A percentile compares a stretch with the other conserved stretches of the same genome.
These are phyloP conservation scores for Neurospora terricola DNA, from an alignment of 495 filamentous ascomycete genomes.

Conservation along the genomic window DNA sequence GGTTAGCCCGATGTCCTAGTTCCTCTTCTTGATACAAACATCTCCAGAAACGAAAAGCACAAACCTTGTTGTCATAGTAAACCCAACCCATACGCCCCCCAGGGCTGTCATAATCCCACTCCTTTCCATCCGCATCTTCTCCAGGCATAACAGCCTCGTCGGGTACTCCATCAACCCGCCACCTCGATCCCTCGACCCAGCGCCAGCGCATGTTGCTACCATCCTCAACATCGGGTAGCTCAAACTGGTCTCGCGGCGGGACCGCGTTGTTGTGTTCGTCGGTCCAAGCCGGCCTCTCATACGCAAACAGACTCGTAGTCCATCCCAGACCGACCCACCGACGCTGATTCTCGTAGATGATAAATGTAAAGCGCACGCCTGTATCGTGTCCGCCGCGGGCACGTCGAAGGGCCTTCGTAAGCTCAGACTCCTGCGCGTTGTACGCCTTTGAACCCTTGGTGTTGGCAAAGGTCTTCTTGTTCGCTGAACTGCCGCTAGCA, in stretches of 20 bases:
- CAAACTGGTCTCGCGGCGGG: constrained; percentile 69
- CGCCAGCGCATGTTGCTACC: constrained; percentile 74
- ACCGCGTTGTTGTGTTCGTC: constrained; percentile 86
- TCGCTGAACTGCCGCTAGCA: constrained; percentile 3
- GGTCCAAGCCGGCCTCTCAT: constrained; percentile 86
- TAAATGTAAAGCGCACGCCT: constrained; percentile 90
- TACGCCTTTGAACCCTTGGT: constrained; percentile 5
- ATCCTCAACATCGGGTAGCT: constrained; percentile 71
- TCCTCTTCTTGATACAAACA: neutral
- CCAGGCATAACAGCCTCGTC: constrained; percentile 37
- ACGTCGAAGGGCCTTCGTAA: constrained; percentile 25
- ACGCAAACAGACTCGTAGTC: constrained; percentile 80
- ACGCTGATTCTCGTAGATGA: constrained; percentile 92
- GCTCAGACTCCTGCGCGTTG: constrained; percentile 21
- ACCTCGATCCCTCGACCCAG: constrained; percentile 77
- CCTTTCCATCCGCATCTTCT: constrained; percentile 22
- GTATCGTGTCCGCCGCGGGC: constrained; percentile 39
- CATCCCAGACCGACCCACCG: constrained; percentile 92
- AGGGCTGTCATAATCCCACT: constrained; percentile 40
- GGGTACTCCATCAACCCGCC: constrained; percentile 74
- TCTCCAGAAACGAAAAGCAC: constrained; percentile 3
- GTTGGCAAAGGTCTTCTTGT: neutral
- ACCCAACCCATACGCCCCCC: constrained; percentile 75
- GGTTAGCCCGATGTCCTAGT: neutral
- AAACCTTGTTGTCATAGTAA: constrained; percentile 95